Evolutionary conservation across 305 asterid genomes (phyloP).

Genomic region (Nicotiana rustica): DNA sequence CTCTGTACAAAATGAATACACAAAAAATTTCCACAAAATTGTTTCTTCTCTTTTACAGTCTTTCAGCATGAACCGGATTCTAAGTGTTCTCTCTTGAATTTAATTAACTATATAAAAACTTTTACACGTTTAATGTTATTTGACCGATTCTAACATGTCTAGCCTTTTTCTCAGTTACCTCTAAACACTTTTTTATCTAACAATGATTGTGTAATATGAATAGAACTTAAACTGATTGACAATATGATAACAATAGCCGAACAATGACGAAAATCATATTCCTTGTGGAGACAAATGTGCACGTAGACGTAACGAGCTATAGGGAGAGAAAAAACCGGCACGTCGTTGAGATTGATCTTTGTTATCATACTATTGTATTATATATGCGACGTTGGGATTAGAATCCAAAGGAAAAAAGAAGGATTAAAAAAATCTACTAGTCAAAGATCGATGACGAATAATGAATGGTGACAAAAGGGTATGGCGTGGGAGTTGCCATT

Average conservation of each 20-base stretch:
- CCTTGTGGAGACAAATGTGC: neutral
- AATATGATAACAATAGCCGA: neutral
- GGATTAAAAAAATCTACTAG: neutral
- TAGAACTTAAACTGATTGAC: neutral
- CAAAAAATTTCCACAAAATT: too few relatives aligned
- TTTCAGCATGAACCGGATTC: too few relatives aligned
- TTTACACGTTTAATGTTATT: too few relatives aligned
- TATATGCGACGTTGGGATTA: constrained; percentile 26
- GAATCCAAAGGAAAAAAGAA: neutral
- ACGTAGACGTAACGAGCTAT: neutral
- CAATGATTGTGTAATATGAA: neutral
- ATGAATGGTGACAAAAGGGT: constrained; percentile 39
- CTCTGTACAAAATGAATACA: too few relatives aligned
- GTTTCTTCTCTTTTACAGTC: too few relatives aligned
- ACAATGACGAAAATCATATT: neutral
- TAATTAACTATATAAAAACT: too few relatives aligned
- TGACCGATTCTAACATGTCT: too few relatives aligned
- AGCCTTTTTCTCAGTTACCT: too few relatives aligned
- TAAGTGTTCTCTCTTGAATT: too few relatives aligned
- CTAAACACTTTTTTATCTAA: neutral
- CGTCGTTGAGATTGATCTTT: neutral
- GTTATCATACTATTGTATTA: neutral
- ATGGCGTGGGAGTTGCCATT: constrained; percentile 48
- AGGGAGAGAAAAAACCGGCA: neutral
- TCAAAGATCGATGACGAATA: constrained; percentile 10